These are phyloP conservation scores for Myxozyma vanderwaltii DNA, from an alignment of 805 yeast genomes.

Conservation along the genomic window DNA sequence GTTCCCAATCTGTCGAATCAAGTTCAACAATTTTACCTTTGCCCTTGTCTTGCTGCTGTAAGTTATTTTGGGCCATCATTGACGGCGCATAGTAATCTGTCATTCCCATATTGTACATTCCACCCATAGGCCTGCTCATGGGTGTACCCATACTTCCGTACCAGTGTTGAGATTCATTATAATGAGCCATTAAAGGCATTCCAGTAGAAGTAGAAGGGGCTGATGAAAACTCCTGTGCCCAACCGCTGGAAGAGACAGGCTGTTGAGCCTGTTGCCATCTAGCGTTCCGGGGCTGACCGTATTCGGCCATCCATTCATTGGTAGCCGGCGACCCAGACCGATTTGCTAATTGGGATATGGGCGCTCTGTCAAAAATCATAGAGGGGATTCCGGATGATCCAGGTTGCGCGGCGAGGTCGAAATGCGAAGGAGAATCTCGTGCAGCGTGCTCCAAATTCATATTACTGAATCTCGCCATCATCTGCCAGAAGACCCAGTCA, in stretches of 20 bases:
- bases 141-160: not conserved
- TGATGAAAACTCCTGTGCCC: constrained; percentile 1
- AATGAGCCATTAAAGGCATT: not conserved
- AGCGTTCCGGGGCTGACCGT: not conserved
- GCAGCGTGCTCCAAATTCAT: not conserved
- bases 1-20: constrained; percentile 49
- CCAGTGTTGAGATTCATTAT: not conserved
- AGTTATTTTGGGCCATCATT: not conserved
- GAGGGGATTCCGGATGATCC: not conserved
- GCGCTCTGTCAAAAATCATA: not conserved
- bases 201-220: not conserved
- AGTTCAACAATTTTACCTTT: constrained; percentile 41
- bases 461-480: not conserved
- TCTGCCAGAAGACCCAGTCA: not conserved
- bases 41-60: constrained; percentile 17
- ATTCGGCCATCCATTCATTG: constrained; percentile 2
- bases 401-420: not conserved
- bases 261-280: not conserved
- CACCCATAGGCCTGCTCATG: constrained; percentile 9
- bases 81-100: constrained; percentile 1
- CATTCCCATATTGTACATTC: not conserved
- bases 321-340: constrained; percentile 1
- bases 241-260: not conserved
- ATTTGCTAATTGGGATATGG: not conserved
- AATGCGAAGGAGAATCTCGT: not conserved